Base-by-base conservation (phyloP, 2,329 filamentous ascomycete species). In the Chrysosporium queenslandicum region DNA sequence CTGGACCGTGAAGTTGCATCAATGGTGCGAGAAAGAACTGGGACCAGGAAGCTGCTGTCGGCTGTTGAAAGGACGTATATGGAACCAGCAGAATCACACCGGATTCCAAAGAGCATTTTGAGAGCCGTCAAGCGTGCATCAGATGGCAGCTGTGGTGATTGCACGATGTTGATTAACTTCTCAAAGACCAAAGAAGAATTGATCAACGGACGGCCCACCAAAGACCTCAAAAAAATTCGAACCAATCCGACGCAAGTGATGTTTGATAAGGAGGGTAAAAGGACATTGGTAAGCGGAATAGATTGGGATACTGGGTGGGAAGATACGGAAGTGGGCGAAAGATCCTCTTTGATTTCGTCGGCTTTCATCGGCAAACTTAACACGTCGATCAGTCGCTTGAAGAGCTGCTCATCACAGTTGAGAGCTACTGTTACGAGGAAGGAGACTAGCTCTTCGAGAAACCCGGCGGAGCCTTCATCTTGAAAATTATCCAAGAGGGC, bases 71-170 rank as follows among this genome's bases (percentile, higher is more conserved):
- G 81, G 50, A 95, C 73, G 53, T 85, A 87, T 3, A 96, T 77
- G 41, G 83, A 79, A 58, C 90, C 81, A 8, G 85, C 81, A 64
- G 85, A 87, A 67, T 95, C 88, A 20, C 88, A 87, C 54, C 90
- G 80, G 27, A 96, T 72, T 40, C 90, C 81, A 64, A 94, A 91
- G 1, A 96, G 72, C 40, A 91, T 70, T 61, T 87, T 88, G 74
- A 90, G 80, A 2, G 84, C 82, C 11, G 82, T 83, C 23, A 92
- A 71, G 5, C 86, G 82, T 48, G 85, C 82, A 66, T 87, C 82
- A 5, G 77, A 72, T 54, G 85, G 83, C 55, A 78, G 80, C 29
- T 75, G 71, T 25, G 73, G 74, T 14, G 77, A 77, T 58, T 76
- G 77, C 4, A 78, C 81, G 58, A 89, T 81, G 49, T 75, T 74